A percentile compares a stretch with the other conserved stretches of the same genome.
phyloP scores from a whole-genome alignment of 495 filamentous ascomycete species.

The Daldinia loculata region DNA sequence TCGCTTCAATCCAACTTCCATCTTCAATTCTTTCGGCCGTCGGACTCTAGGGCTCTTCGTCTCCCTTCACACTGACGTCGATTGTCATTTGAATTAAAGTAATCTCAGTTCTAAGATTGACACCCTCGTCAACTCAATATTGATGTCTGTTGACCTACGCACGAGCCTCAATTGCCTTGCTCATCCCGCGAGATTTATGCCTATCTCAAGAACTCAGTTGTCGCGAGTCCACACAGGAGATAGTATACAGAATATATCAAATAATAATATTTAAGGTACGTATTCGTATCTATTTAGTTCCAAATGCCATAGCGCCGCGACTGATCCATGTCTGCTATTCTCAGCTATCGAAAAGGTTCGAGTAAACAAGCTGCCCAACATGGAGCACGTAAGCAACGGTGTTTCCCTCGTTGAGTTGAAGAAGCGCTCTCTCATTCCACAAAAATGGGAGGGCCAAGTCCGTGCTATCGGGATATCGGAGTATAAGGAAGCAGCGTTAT shows the following conservation, averaged over 20 bases:
- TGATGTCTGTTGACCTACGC: conserved; percentile 82
- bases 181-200: conserved; percentile 74
- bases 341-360: conserved; percentile 23
- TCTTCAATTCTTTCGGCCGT: conserved; percentile 7
- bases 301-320: conserved; percentile 10
- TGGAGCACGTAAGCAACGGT: conserved; percentile 52
- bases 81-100: conserved; percentile 19
- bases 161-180: conserved; percentile 73
- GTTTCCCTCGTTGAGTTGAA: conserved; percentile 54
- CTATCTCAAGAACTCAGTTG: conserved; percentile 75
- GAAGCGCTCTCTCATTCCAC: conserved; percentile 58
- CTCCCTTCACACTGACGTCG: conserved; percentile 37
- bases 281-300: conserved; percentile 20
- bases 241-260: conserved; percentile 63
- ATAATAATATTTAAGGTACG: conserved; percentile 50
- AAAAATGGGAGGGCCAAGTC: conserved; percentile 59
- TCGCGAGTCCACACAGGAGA: conserved; percentile 77
- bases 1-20: conserved; percentile 20
- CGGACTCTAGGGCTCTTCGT: conserved; percentile 22
- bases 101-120: conserved; percentile 37
- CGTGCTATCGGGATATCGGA: conserved; percentile 68
- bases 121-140: conserved; percentile 54
- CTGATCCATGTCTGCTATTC: conserved; percentile 17
- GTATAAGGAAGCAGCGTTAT: conserved; percentile 70
- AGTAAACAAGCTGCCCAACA: conserved; percentile 45